Evolutionary conservation across 176 grass and related monocot genomes (phyloP).

Genomic region (Avena insularis): DNA sequence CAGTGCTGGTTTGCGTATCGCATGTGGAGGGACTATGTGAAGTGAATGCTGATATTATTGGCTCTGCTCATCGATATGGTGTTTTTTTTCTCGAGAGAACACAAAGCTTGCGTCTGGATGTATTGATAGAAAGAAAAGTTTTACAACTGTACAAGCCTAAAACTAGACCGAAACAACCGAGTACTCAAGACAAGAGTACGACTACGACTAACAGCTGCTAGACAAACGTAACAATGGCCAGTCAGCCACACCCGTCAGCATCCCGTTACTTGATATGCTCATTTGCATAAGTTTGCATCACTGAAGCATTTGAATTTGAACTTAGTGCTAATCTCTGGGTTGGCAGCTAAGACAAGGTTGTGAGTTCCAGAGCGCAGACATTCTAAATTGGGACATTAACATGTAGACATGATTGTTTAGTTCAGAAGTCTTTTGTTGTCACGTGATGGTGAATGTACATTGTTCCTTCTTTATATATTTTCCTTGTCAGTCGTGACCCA

Average conservation of each 20-base stretch:
- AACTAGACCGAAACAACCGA: no score
- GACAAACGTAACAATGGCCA: no score
- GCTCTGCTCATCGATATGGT: background rate
- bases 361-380: background rate
- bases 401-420: constrained; percentile 13
- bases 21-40: background rate
- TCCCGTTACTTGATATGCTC: background rate
- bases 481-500: constrained; percentile 14
- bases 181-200: no score
- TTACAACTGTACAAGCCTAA: no score
- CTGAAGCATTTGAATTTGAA: constrained; percentile 10
- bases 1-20: background rate
- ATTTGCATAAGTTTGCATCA: background rate
- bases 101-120: no score
- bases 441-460: constrained; percentile 15
- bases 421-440: constrained; percentile 23
- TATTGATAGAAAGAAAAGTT: no score
- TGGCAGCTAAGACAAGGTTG: background rate
- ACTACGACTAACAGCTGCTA: no score
- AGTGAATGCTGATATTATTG: background rate
- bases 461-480: background rate
- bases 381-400: constrained; percentile 5
- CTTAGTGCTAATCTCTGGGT: background rate
- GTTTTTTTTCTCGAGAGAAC: no score
- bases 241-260: no score